Evolutionary conservation across 371 early-diverging fungal species (phyloP).

Genomic region (Batkoa obscura): DNA sequence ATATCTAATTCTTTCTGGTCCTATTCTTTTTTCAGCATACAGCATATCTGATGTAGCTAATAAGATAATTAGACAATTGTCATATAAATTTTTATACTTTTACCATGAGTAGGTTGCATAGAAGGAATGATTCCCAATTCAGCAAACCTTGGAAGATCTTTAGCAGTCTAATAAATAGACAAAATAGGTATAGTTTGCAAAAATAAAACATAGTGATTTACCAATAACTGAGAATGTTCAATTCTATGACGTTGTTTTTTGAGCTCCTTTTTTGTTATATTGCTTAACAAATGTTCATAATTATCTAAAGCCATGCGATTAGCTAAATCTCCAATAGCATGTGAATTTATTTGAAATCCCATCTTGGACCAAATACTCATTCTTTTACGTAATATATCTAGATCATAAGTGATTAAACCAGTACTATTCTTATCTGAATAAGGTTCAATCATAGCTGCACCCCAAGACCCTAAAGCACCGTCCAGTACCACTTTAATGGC

Average conservation of each 20-base stretch:
- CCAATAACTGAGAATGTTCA: constrained; percentile 23
- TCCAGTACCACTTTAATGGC: constrained; percentile 23
- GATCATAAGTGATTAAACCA: constrained; percentile 13
- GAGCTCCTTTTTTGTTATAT: background rate
- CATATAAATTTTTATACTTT: constrained; percentile 16
- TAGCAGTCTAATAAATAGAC: background rate
- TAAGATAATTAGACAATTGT: background rate
- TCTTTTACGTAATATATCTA: constrained; percentile 4
- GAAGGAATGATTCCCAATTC: constrained; percentile 18
- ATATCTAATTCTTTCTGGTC: background rate
- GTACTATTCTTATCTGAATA: constrained; percentile 13
- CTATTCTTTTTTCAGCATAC: background rate
- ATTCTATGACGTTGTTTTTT: constrained; percentile 13
- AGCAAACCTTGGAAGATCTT: constrained; percentile 16
- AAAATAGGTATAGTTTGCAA: background rate
- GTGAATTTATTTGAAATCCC: constrained; percentile 22
- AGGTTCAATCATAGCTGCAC: constrained; percentile 18
- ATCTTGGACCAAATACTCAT: constrained; percentile 9
- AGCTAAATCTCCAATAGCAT: constrained; percentile 23
- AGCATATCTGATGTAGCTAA: background rate
- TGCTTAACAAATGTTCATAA: constrained; percentile 9
- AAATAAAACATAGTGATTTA: background rate
- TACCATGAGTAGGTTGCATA: constrained; percentile 27
- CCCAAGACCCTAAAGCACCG: constrained; percentile 28
- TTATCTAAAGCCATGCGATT: constrained; percentile 16